Evolutionary conservation across 2,329 filamentous ascomycete species (phyloP), one percentile per base, ranked within the genome.

Genomic region (Anisogramma anomala): DNA sequence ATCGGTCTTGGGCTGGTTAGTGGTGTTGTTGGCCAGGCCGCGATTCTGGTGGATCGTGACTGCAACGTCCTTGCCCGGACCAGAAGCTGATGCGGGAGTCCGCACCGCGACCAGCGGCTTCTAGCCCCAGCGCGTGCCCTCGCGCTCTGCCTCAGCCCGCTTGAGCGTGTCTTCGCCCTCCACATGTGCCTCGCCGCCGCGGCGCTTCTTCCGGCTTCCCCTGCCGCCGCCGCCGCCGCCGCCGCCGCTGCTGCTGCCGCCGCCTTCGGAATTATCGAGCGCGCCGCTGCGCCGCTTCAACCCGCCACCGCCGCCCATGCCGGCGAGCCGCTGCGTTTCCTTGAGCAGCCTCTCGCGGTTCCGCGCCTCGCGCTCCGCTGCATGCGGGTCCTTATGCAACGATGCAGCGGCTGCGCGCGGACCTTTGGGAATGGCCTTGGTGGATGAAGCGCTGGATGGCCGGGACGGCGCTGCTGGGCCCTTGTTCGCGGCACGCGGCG

Each of bases 271-370:
- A n/a, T 14, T 15, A 6, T 30, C 27, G n/a, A 8, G 11, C n/a
- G 13, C 67, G 15, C 68, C 67, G n/a, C 70, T 62, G 37, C 64
- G 58, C 48, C 75, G 59, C 58, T 79, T 72, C 50, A 64, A 51
- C 6, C 41, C 45, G 11, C 37, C 37, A 41, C 67, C 62, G n/a
- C n/a, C n/a, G 28, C 61, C 59, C 22, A 70, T 52, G 39, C 72
- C 66, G 33, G 76, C 68, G 58, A 80, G 74, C 26, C 75, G 71
- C 58, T 84, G 77, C 28, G 77, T 74, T 58, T 85, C 81, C 52
- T 79, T 80, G 10, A 80, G 64, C 38, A 83, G 64, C 19, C 81
- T 68, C 56, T 82, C 78, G 33, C 78, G 68, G 52, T 81, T 72
- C 13, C 77, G 66, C 10, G 73, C 74, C 54, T 83, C 79, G 17